Base-by-base conservation (phyloP, 2,329 filamentous ascomycete genomes). In the Hortaea werneckii region DNA sequence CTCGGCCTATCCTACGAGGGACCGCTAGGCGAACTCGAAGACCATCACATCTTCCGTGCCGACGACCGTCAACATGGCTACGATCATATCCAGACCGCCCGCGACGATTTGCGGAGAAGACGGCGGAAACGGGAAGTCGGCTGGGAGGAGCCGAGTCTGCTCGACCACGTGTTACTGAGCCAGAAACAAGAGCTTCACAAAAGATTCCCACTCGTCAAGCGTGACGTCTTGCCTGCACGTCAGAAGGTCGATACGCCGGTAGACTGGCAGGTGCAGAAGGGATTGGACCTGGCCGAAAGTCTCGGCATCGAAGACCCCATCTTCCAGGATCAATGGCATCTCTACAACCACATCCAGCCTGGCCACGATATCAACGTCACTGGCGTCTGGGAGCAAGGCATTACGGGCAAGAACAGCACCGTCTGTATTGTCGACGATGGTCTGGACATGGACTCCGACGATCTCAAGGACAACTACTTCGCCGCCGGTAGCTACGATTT, bases 321-420 rank as follows among this genome's bases (percentile, higher is more conserved):
- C 43, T 98, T 96, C 67, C 74, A 77, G 37, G 84, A 94, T 46
- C 92, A 98, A 67, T 98, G 92, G 92, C 92, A 98, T 74, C 71
- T 98, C 40, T 82, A 85, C 70, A 98, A 98, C 63, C 74, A 84
- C 0, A 63, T 84, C 5, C 80, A 94, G 56, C 63, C 80, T 0
- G 90, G 89, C 5, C 86, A 96, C 66, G 92, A 98, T 63, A 78
- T 98, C 59, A 98, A 98, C 59, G 88, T 96, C n/a, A 94, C 88
- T 0, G 87, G 82, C 9, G 76, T 96, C 5, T 98, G 92, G 92
- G 64, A 87, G 56, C 80, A 92, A 56, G 90, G 89, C 4, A 82
- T 95, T 47, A 96, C 90, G 0, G 92, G 92, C 44, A 79, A 87
- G 58, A 90, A 90, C 50, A 78, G 85, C 12, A 95, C 87, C 1